Evolutionary conservation across 2,329 filamentous ascomycete genomes (phyloP), one percentile per base, ranked within the genome.

Genomic region (Chaetomium sp.): DNA sequence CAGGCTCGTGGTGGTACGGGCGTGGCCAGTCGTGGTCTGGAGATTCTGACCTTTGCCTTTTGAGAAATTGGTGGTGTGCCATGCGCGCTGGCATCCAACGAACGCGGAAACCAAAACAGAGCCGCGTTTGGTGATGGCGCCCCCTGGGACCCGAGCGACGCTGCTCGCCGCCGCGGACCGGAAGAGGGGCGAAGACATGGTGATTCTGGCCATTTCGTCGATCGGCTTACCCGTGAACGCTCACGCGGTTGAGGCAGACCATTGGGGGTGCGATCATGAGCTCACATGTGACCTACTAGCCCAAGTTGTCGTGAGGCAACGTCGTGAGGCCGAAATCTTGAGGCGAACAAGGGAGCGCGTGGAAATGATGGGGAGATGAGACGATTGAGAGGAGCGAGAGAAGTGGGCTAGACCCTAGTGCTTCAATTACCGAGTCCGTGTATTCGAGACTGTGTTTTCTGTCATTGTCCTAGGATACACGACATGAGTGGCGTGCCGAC

Each of bases 1-100:
- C 44, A 65, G 55, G n/a, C 63, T 59, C 12, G 60, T 6, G 19
- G 19, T n/a, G n/a, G n/a, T n/a, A n/a, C n/a, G 19, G 19, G 19
- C 19, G 19, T 27, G 3, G 19, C 19, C 19, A 27, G 3, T 27
- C 3, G 2, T 27, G 19, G 19, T 27, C 19, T 27, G 19, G 19
- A 27, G 19, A 3, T 27, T 27, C 19, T 27, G 19, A 3, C 19
- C 19, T 3, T 27, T 2, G 19, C 19, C 19, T 27, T 27, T 27
- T 27, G 19, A 27, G 19, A 27, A 27, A 27, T 27, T 27, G 19
- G 71, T 71, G 59, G 66, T 70, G 59, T 75, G 70, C 73, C 74
- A 76, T 59, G 72, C 68, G 52, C 69, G 69, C 42, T 67, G 67
- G 37, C 53, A 55, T 51, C 35, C 57, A 54, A 52, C 59, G 55